Base-by-base conservation (phyloP, 805 yeast species). In the Candida qinlingensis region DNA sequence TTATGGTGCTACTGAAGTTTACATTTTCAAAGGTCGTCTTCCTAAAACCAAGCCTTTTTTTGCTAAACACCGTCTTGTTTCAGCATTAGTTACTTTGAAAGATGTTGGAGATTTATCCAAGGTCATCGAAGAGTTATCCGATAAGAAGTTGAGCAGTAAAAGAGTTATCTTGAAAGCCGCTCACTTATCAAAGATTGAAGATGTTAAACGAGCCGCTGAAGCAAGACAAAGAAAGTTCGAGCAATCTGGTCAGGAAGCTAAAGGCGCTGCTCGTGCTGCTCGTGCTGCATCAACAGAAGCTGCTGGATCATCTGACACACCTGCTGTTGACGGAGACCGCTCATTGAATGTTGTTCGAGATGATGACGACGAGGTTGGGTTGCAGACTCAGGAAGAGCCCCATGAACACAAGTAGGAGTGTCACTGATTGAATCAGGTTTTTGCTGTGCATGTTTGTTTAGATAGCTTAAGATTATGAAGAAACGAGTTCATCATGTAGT, bases 11-110 rank as follows among this genome's bases (percentile, higher is more conserved):
- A 66, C 67, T 35, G 77, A 72, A 39, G 71, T 79, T 37, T 74
- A 71, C 60, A 69, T 79, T 39, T 75, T 71, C 57, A 74, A 71
- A 56, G 69, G 69, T 37, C 67, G 66, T 41, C 28, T 55, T 59
- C 37, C 57, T 54, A 43, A 51, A 55, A 33, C 42, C 40, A 44
- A 54, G 52, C 47, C 56, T 59, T 38, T 58, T 56, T 46, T 63
- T 70, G 51, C 64, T 31, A 42, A 44, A 27, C 69, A 67, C 42
- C 67, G 67, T 40, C 56, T 64, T 45, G 72, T 73, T 11, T 73
- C 76, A 45, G 88, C 87, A 45, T 73, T 75, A 66, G 76, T 72
- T 44, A 76, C 72, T 42, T 65, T 76, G 49, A 68, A 71, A 13
- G 68, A 70, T n/a, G 72, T 65, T 2, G 69, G 62, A 19, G 73